phyloP scores from a whole-genome alignment of 2,329 filamentous ascomycete genomes.

The Ascochyta rabiei region DNA sequence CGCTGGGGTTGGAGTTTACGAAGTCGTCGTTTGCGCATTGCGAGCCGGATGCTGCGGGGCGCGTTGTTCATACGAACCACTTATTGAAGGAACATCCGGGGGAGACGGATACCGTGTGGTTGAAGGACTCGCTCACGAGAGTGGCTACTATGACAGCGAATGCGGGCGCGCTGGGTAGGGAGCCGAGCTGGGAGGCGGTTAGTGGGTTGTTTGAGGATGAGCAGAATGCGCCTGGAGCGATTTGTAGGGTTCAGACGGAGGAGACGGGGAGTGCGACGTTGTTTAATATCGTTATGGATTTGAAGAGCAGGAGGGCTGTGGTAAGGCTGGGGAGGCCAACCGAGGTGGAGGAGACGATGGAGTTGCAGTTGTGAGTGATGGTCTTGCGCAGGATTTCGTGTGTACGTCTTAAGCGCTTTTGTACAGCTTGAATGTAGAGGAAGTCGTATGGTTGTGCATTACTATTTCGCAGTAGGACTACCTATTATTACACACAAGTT shows the following conservation, averaged over 20 bases:
- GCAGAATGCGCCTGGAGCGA: conserved; percentile 45
- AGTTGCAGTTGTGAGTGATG: conserved; percentile 25
- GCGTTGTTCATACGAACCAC: conserved; percentile 55
- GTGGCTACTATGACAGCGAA: conserved; percentile 48
- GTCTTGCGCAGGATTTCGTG: no score
- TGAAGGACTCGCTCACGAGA: conserved; percentile 50
- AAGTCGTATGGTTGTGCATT: no score
- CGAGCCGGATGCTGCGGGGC: conserved; percentile 40
- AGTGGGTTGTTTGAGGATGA: conserved; percentile 51
- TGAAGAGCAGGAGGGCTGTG: conserved; percentile 38
- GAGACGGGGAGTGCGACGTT: conserved; percentile 41
- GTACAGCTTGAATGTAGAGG: no score
- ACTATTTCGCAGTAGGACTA: no score
- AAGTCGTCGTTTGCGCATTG: conserved; percentile 44
- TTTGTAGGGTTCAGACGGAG: conserved; percentile 33
- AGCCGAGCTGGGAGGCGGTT: conserved; percentile 39
- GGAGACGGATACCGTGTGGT: conserved; percentile 50
- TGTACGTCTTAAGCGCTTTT: no score
- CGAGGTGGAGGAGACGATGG: conserved; percentile 34
- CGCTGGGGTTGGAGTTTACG: conserved; percentile 58
- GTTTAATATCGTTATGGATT: conserved; percentile 48
- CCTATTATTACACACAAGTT: background rate
- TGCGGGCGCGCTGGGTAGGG: conserved; percentile 22
- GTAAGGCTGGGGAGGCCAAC: conserved; percentile 42
- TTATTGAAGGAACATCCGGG: conserved; percentile 47